Evolutionary conservation across 2,329 filamentous ascomycete genomes (phyloP).

Genomic region (Plenodomus lindquistii): DNA sequence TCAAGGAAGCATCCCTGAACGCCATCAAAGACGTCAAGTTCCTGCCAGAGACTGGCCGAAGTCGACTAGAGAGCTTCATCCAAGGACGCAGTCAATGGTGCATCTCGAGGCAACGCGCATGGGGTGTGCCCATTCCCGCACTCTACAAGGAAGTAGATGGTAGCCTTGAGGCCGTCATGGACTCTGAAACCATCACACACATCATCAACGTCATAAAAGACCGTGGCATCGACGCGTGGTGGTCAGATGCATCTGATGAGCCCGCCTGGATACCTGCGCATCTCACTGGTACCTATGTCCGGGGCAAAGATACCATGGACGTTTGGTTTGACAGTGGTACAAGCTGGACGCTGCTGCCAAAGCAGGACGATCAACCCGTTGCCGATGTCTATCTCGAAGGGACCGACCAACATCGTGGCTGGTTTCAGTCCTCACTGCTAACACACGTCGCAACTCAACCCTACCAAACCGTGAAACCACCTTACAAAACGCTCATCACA

Average conservation of each 20-base stretch:
- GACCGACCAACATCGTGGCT: slow-evolving; percentile 93
- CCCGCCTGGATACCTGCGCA: slow-evolving; percentile 73
- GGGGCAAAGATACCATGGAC: slow-evolving; percentile 96
- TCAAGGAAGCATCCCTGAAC: slow-evolving; percentile 73
- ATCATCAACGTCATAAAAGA: slow-evolving; percentile 78
- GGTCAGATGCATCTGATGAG: slow-evolving; percentile 79
- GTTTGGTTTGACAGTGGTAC: slow-evolving; percentile 99
- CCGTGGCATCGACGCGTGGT: slow-evolving; percentile 91
- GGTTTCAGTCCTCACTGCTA: slow-evolving; percentile 96
- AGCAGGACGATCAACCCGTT: slow-evolving; percentile 45
- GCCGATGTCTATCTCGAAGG: slow-evolving; percentile 94
- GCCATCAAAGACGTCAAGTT: slow-evolving; percentile 76
- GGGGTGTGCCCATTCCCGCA: slow-evolving; percentile 95
- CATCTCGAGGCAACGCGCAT: slow-evolving; percentile 91
- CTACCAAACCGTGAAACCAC: slow-evolving; percentile 54
- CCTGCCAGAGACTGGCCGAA: slow-evolving; percentile 73
- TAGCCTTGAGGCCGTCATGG: slow-evolving; percentile 70
- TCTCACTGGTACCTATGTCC: slow-evolving; percentile 64
- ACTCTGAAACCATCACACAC: slow-evolving; percentile 76
- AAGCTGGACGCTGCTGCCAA: slow-evolving; percentile 69
- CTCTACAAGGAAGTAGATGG: slow-evolving; percentile 72
- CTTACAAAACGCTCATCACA: slow-evolving; percentile 88
- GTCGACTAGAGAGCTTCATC: slow-evolving; percentile 81
- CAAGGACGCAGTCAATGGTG: slow-evolving; percentile 93
- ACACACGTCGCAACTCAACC: slow-evolving; percentile 73